Evolutionary conservation across 805 yeast species (phyloP).

Genomic region (Ascoidea asiatica): DNA sequence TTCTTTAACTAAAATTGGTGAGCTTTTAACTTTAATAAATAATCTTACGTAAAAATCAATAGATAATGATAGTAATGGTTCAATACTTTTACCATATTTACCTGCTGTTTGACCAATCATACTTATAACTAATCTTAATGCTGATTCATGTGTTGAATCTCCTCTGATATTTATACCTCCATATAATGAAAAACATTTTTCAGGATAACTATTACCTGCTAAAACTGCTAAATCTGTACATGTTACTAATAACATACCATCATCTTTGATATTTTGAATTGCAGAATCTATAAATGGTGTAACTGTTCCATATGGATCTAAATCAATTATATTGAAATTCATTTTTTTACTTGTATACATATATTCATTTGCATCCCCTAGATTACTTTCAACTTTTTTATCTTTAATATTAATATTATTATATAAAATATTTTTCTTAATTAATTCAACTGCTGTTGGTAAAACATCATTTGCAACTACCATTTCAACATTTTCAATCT

Average conservation of each 20-base stretch:
- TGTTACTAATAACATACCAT: slow-evolving; percentile 78
- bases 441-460: slow-evolving; percentile 74
- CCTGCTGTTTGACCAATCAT: slow-evolving; percentile 77
- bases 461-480: slow-evolving; percentile 86
- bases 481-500: slow-evolving; percentile 59
- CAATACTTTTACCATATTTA: slow-evolving; percentile 73
- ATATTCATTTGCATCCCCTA: slow-evolving; percentile 82
- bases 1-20: slow-evolving; percentile 74
- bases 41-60: slow-evolving; percentile 89
- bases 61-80: slow-evolving; percentile 73
- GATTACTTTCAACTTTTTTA: slow-evolving; percentile 46
- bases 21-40: slow-evolving; percentile 62
- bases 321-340: slow-evolving; percentile 74
- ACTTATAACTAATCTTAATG: slow-evolving; percentile 69
- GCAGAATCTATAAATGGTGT: slow-evolving; percentile 93
- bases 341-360: slow-evolving; percentile 41
- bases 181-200: slow-evolving; percentile 86
- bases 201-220: slow-evolving; percentile 95
- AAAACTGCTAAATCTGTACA: slow-evolving; percentile 94
- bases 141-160: slow-evolving; percentile 89
- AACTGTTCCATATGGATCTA: slow-evolving; percentile 97
- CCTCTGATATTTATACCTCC: slow-evolving; percentile 81
- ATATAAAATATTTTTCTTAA: slow-evolving; percentile 53
- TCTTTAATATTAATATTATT: slow-evolving; percentile 43
- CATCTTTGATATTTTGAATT: slow-evolving; percentile 67